Percentiles rank a stretch among this genome's conserved stretches.
Conservation (phyloP, 306 rosid genomes). For the Abrus precatorius region DNA sequence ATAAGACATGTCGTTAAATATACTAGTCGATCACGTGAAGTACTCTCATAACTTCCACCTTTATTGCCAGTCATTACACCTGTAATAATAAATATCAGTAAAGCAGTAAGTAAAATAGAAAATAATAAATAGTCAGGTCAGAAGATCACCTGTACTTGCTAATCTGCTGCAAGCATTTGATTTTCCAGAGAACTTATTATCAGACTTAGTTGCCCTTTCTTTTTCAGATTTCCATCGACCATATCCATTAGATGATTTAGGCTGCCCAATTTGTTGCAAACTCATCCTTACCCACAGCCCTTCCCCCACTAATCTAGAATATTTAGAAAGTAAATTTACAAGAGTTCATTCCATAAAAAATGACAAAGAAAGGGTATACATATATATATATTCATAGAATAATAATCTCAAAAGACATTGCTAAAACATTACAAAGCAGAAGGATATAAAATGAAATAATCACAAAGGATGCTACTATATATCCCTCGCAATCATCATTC, state of each 20-base stretch:
- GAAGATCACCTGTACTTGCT: constrained; percentile 62
- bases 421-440: constrained; percentile 12
- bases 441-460: constrained; percentile 10
- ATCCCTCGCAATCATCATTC: constrained; percentile 16
- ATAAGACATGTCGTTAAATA: constrained; percentile 74
- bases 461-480: constrained; percentile 31
- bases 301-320: constrained; percentile 60
- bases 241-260: constrained; percentile 87
- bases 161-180: constrained; percentile 64
- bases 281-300: constrained; percentile 74
- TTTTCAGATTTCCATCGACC: constrained; percentile 84
- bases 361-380: constrained; percentile 7
- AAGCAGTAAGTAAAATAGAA: constrained; percentile 36
- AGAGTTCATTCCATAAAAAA: constrained; percentile 27
- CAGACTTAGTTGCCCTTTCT: constrained; percentile 71
- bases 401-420: neutral
- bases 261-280: constrained; percentile 70
- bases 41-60: constrained; percentile 68
- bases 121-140: constrained; percentile 15
- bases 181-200: constrained; percentile 73
- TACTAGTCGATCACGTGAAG: constrained; percentile 80
- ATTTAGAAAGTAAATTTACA: constrained; percentile 38
- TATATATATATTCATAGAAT: neutral
- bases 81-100: constrained; percentile 49
- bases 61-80: constrained; percentile 65